phyloP scores from a whole-genome alignment of 2,329 filamentous ascomycete species.

The Tolypocladium ovalisporum region DNA sequence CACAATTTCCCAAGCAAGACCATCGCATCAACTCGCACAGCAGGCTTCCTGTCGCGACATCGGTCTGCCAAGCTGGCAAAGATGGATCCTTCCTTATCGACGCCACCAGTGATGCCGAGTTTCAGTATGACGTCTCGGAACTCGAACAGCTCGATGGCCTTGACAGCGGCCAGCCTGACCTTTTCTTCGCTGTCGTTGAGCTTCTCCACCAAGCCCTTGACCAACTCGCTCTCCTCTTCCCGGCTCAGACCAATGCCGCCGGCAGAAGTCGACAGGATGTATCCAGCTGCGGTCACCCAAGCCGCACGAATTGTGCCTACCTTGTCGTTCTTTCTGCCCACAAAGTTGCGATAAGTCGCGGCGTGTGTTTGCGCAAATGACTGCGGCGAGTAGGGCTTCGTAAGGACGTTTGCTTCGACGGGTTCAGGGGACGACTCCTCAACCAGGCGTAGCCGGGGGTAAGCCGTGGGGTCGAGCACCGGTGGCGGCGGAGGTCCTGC shows the following conservation, averaged over 20 bases:
- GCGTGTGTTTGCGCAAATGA: conserved; percentile 80
- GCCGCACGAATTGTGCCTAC: conserved; percentile 69
- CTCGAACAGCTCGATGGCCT: conserved; percentile 69
- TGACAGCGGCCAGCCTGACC: conserved; percentile 81
- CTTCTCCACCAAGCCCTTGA: conserved; percentile 67
- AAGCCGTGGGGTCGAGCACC: conserved; percentile 68
- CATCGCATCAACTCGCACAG: conserved; percentile 80
- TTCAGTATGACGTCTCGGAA: conserved; percentile 75
- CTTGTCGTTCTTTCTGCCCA: conserved; percentile 80
- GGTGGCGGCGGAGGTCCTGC: conserved; percentile 70
- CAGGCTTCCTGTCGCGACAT: conserved; percentile 73
- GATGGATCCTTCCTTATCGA: conserved; percentile 66
- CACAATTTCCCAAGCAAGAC: conserved; percentile 75
- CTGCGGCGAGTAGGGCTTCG: conserved; percentile 74
- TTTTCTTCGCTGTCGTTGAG: conserved; percentile 83
- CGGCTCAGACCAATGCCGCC: conserved; percentile 80
- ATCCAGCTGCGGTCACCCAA: conserved; percentile 75
- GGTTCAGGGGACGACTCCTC: conserved; percentile 40
- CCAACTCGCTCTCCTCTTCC: conserved; percentile 67
- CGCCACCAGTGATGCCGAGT: conserved; percentile 64
- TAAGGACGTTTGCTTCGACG: conserved; percentile 51
- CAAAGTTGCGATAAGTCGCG: conserved; percentile 70
- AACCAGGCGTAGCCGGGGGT: conserved; percentile 62
- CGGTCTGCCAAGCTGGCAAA: conserved; percentile 76
- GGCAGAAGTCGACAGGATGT: conserved; percentile 83